Evolutionary conservation across 1,139 yeast species (phyloP).

Genomic region (Yamadazyma pseudoaaseri): DNA sequence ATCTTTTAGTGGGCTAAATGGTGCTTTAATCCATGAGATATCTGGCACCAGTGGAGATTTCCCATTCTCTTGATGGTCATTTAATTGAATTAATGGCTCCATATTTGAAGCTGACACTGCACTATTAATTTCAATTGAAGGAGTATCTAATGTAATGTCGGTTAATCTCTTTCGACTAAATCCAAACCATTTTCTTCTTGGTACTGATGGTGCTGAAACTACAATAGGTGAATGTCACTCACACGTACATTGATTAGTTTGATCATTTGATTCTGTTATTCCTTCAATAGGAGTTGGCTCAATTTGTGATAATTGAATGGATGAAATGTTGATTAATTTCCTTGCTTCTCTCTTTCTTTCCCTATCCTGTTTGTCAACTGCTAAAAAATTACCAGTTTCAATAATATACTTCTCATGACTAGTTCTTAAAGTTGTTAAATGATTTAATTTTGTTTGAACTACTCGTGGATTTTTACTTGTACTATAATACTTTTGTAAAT

Average conservation of each 20-base stretch:
- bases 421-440: slow-evolving; percentile 37
- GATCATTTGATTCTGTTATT: too few relatives aligned
- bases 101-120: background rate
- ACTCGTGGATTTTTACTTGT: slow-evolving; percentile 35
- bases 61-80: background rate
- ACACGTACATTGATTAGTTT: slow-evolving; percentile 2
- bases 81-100: background rate
- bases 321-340: background rate
- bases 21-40: background rate
- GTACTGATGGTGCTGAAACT: too few relatives aligned
- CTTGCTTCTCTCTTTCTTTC: background rate
- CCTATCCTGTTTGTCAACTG: slow-evolving; percentile 2
- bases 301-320: too few relatives aligned
- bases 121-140: slow-evolving; percentile 1
- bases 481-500: slow-evolving; percentile 43
- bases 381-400: slow-evolving; percentile 22
- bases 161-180: background rate
- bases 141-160: background rate
- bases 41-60: background rate
- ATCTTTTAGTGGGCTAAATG: background rate
- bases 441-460: slow-evolving; percentile 36
- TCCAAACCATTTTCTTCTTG: background rate
- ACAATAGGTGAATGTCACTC: slow-evolving; percentile 5
- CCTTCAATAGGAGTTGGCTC: too few relatives aligned
- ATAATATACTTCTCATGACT: slow-evolving; percentile 22